Percentiles rank a stretch among this genome's conserved stretches.
These are phyloP conservation scores for Naganishia vaughanmartiniae DNA, from an alignment of 768 basidiomycete species.

Conservation along the genomic window DNA sequence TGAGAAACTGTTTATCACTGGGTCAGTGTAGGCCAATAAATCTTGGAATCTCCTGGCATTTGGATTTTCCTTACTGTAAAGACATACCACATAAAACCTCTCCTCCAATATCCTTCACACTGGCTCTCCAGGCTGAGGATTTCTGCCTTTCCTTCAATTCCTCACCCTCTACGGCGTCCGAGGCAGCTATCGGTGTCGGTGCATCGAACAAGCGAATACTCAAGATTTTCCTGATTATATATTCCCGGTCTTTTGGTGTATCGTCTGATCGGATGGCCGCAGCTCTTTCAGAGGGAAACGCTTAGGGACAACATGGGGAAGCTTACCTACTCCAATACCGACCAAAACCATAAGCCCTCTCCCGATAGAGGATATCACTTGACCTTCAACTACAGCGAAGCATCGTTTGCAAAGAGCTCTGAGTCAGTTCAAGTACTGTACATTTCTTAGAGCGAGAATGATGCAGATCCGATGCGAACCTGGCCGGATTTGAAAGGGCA, in stretches of 20 bases:
- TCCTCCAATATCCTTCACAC: conserved; percentile 80
- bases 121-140: conserved; percentile 74
- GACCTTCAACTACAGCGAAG: conserved; percentile 63
- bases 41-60: too few species aligned
- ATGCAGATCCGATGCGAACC: too few species aligned
- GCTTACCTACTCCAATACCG: conserved; percentile 63
- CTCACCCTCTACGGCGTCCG: conserved; percentile 34
- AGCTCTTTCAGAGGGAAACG: background rate
- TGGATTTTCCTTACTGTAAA: too few species aligned
- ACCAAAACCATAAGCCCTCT: conserved; percentile 85
- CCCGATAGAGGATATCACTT: conserved; percentile 76
- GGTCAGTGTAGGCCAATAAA: background rate
- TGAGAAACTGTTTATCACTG: conserved; percentile 62
- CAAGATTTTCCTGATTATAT: conserved; percentile 78
- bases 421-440: background rate
- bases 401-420: background rate
- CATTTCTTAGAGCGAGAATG: too few species aligned
- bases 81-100: conserved; percentile 75
- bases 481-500: too few species aligned
- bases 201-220: conserved; percentile 67
- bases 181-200: background rate
- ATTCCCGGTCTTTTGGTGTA: conserved; percentile 67
- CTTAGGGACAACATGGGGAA: background rate
- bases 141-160: conserved; percentile 43
- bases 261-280: conserved; percentile 62